A percentile compares a stretch with the other conserved stretches of the same genome.
Conservation (phyloP, 495 filamentous ascomycete genomes). For the Penicillium angulare region DNA sequence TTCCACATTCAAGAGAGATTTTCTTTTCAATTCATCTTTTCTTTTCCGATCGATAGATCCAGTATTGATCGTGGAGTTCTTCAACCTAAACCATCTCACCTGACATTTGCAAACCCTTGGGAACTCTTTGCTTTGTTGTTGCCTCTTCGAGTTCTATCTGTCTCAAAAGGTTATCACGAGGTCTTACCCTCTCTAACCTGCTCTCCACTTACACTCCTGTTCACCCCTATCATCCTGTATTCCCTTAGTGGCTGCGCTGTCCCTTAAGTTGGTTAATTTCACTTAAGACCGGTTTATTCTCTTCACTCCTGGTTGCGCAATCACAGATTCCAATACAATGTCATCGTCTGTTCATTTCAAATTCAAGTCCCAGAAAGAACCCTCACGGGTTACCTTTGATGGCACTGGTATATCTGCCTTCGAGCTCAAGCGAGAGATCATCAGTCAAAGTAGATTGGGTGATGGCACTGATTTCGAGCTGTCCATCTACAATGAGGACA, state of each 20-base stretch:
- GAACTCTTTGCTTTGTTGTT: constrained; percentile 7
- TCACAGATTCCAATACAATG: constrained; percentile 65
- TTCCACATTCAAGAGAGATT: constrained; percentile 32
- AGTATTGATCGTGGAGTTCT: constrained; percentile 23
- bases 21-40: constrained; percentile 26
- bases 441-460: constrained; percentile 86
- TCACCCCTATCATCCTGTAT: constrained; percentile 19
- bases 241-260: constrained; percentile 23
- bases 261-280: constrained; percentile 34
- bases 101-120: constrained; percentile 1
- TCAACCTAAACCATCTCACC: constrained; percentile 15
- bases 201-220: background rate
- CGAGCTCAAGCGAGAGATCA: constrained; percentile 97
- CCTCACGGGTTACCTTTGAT: constrained; percentile 91
- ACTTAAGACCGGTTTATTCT: constrained; percentile 8
- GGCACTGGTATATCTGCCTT: constrained; percentile 98
- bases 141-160: constrained; percentile 13
- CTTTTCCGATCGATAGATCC: constrained; percentile 29
- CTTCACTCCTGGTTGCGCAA: constrained; percentile 30
- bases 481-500: constrained; percentile 86
- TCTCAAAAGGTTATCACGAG: no score
- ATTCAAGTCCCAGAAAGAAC: constrained; percentile 98
- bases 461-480: constrained; percentile 98
- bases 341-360: constrained; percentile 99
- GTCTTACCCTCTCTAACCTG: background rate